Evolutionary conservation across 345 rosid species (phyloP), one percentile per base, ranked within the genome.

Genomic region (Geranium brycei): DNA sequence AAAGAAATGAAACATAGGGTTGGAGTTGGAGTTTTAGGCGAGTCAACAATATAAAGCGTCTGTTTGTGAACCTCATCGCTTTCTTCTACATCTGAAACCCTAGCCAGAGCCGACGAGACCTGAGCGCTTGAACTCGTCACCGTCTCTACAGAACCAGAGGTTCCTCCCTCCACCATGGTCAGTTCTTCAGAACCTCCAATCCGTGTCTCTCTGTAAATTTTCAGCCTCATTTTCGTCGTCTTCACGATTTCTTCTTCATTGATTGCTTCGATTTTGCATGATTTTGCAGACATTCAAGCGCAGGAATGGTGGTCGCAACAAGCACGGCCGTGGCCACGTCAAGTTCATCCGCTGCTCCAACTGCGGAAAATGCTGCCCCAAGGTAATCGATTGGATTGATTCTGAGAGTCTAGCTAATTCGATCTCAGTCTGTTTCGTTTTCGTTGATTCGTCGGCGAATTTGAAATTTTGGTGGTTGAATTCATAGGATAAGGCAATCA

Each of bases 291-390:
- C 96, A 5, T 88, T 88, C 86, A 91, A 91, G 85, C 86, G 96
- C 14, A 81, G 96, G 78, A 91, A 88, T 17, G 91, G 91, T 58
- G 97, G 96, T 17, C 84, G 97, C 64, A 88, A 88, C 88, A 91
- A 91, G 91, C 93, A 91, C 68, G 91, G 95, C 69, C 91, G 96
- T 16, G 97, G 96, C 11, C 97, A 91, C 32, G 91, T 85, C 69
- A 91, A 91, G 61, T 83, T 85, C 68, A 83, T 91, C 19, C 89
- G 96, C 71, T 91, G 97, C 77, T 88, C 97, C 68, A 91, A 91
- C 78, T 88, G 97, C 69, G 97, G 93, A 16, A 91, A 91, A 32
- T 86, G 93, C 79, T 91, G 97, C 72, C 96, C 97, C 0, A 90
- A 90, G 85, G 95, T 86, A 57, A 47, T 5, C 8, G 31, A 18